Percentiles rank a stretch among this genome's conserved stretches.
Evolutionary conservation across 805 yeast genomes (phyloP).

Genomic region (Hanseniaspora guilliermondii): DNA sequence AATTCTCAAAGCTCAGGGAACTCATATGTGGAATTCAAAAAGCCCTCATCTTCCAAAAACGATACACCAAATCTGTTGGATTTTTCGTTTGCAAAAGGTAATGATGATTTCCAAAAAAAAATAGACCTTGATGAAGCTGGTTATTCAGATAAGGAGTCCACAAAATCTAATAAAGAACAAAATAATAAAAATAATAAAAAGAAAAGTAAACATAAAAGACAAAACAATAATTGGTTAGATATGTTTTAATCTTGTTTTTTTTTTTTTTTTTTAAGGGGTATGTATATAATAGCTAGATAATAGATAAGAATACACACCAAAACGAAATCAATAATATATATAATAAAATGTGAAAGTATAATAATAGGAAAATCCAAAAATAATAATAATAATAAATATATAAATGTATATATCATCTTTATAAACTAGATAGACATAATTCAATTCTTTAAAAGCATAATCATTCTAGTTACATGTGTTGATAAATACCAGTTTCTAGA

Average conservation of each 20-base stretch:
- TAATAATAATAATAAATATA: background rate
- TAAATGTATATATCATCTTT: background rate
- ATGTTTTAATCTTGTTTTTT: background rate
- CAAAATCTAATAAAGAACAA: background rate
- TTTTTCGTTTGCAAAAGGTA: background rate
- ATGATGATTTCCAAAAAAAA: background rate
- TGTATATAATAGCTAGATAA: too few relatives aligned
- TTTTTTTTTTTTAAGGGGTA: too few relatives aligned
- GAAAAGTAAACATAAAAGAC: background rate
- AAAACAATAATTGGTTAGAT: background rate
- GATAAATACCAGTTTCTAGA: too few relatives aligned
- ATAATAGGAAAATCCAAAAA: too few relatives aligned
- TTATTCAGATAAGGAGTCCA: background rate
- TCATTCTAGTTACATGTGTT: too few relatives aligned
- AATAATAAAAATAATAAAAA: background rate
- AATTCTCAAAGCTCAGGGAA: background rate
- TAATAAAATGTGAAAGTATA: too few relatives aligned
- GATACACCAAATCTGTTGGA: background rate
- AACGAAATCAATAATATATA: too few relatives aligned
- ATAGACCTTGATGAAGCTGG: conserved; percentile 1
- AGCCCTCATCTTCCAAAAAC: background rate
- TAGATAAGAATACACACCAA: too few relatives aligned
- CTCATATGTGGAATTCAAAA: background rate
- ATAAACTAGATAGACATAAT: background rate
- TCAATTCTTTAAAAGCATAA: too few relatives aligned